Base-by-base conservation (phyloP, 2,329 filamentous ascomycete genomes). In the Sphaerostilbella broomeana region DNA sequence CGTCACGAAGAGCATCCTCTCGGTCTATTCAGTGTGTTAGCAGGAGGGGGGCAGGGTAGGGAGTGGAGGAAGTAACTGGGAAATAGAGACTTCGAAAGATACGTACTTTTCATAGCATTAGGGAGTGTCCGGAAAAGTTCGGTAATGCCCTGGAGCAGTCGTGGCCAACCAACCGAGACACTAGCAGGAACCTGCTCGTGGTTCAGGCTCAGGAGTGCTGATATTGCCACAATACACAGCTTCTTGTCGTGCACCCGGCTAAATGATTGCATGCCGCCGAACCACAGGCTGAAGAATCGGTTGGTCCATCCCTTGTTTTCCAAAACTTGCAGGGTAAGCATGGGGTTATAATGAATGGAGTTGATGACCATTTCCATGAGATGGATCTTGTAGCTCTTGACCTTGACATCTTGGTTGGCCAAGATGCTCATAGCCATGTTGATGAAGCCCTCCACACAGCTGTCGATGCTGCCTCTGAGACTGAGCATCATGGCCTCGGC, bases 331-430 rank as follows among this genome's bases (percentile, higher is more conserved):
- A 98, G 75, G 17, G 88, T 77, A 44, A 95, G 72, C 30, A 83
- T 66, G 2, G 92, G 89, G 68, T 95, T 95, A 72, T 98, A 98
- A 72, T 97, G 94, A 54, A 97, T 88, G 40, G 86, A 81, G 64
- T 97, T 97, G 70, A 98, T 95, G 43, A 98, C 81, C 81, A 98
- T 94, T 67, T 98, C 92, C 85, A 98, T 94, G 30, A 98, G 68
- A 61, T 98, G 90, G 39, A 97, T 89, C 54, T 86, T 84, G 63
- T 95, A 94, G 3, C 86, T 89, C 71, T 94, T 95, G 51, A 94
- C 81, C 64, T 88, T 89, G 36, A 86, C 71, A 49, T 94, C 85
- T 29, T 83, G 75, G 35, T 75, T 79, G 16, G 71, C 78, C 26
- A 98, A 73, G 25, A 89, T 81, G 32, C 68, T 74, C 88, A 97